A percentile compares a stretch with the other conserved stretches of the same genome.
Conservation (phyloP, 805 yeast species). For the Yamadazyma akitaensis region DNA sequence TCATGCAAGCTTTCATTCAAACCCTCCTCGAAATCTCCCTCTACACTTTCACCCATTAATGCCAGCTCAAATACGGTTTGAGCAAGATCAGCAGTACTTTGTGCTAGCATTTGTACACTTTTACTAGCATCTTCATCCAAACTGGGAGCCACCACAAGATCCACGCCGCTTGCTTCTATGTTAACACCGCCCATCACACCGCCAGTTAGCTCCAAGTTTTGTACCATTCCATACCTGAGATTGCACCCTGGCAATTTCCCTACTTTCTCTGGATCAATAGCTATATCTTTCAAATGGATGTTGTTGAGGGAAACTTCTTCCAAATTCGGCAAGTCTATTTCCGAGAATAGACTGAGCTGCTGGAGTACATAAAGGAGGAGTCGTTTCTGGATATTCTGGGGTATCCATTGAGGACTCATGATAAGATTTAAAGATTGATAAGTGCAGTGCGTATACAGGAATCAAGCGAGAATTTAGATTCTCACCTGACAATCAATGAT, state of each 20-base stretch:
- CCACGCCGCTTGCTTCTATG: conserved; percentile 55
- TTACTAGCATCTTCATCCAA: conserved; percentile 22
- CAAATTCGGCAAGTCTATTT: conserved; percentile 73
- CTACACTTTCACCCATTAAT: conserved; percentile 23
- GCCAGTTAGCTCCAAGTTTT: conserved; percentile 50
- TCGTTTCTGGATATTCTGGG: conserved; percentile 81
- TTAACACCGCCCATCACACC: conserved; percentile 70
- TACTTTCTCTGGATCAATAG: conserved; percentile 69
- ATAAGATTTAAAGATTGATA: not conserved
- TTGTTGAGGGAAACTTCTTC: conserved; percentile 68
- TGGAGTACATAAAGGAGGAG: conserved; percentile 75
- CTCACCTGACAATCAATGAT: too few relatives aligned
- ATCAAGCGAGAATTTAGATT: not conserved
- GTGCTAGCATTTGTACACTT: conserved; percentile 51
- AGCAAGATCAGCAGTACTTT: conserved; percentile 74
- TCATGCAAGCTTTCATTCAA: conserved; percentile 4
- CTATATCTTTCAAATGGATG: conserved; percentile 54
- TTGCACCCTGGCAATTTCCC: conserved; percentile 59
- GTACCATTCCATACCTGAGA: conserved; percentile 59
- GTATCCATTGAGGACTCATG: conserved; percentile 54
- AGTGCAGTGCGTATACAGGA: not conserved
- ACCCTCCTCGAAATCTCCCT: conserved; percentile 7
- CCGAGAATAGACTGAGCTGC: conserved; percentile 78
- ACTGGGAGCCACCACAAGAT: conserved; percentile 39
- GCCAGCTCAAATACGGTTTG: conserved; percentile 38